A percentile compares a stretch with the other conserved stretches of the same genome.
Conservation (phyloP, 768 basidiomycete species). For the Coprinellus aureogranulatus region DNA sequence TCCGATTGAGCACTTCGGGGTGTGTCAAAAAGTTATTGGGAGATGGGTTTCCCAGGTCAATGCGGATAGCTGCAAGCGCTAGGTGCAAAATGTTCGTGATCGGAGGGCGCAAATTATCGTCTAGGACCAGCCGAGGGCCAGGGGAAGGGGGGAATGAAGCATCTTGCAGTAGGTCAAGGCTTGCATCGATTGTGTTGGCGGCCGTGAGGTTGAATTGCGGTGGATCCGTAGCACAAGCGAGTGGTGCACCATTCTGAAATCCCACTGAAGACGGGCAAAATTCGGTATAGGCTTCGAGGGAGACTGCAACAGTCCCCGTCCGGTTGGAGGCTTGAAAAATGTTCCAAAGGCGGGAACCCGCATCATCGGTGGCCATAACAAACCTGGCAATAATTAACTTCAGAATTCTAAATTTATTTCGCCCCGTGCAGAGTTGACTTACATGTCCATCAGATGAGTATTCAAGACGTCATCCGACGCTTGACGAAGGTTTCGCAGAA, state of each 20-base stretch:
- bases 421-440: background rate
- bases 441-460: background rate
- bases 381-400: slow-evolving; percentile 2
- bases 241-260: background rate
- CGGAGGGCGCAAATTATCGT: slow-evolving; percentile 9
- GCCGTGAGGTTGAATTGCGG: slow-evolving; percentile 13
- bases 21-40: slow-evolving; percentile 27
- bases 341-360: slow-evolving; percentile 14
- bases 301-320: slow-evolving; percentile 17
- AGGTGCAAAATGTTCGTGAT: slow-evolving; percentile 22
- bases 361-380: slow-evolving; percentile 13
- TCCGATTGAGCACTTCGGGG: slow-evolving; percentile 10
- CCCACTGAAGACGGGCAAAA: slow-evolving; percentile 22
- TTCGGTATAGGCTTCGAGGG: slow-evolving; percentile 19
- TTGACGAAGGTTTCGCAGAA: background rate
- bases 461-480: background rate
- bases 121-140: slow-evolving; percentile 8
- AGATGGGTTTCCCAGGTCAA: slow-evolving; percentile 26
- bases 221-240: background rate
- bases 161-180: slow-evolving; percentile 2
- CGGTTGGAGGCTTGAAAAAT: slow-evolving; percentile 15
- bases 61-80: slow-evolving; percentile 22
- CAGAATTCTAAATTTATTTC: no score
- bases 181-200: slow-evolving; percentile 13
- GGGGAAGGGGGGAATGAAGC: background rate